A percentile compares a stretch with the other conserved stretches of the same genome.
phyloP scores from a whole-genome alignment of 108 stramenopile genomes.

The Pseudonitzschia pungens region DNA sequence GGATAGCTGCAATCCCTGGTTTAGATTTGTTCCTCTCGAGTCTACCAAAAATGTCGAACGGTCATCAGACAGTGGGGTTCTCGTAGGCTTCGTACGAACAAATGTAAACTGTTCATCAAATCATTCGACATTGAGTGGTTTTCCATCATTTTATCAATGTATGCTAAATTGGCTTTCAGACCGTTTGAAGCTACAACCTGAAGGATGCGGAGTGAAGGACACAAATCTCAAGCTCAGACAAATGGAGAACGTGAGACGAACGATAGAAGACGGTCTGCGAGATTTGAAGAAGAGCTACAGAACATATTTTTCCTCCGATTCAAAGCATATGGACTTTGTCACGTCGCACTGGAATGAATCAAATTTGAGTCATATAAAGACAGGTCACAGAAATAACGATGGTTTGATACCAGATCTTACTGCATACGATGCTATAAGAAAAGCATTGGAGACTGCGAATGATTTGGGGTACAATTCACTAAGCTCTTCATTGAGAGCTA shows the following conservation, averaged over 20 bases:
- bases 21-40: conserved; percentile 30
- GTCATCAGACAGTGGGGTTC: neutral
- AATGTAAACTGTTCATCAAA: conserved; percentile 5
- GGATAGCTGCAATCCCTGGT: conserved; percentile 58
- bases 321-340: neutral
- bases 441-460: conserved; percentile 38
- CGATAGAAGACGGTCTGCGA: conserved; percentile 2
- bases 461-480: conserved; percentile 32
- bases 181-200: conserved; percentile 61
- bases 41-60: neutral
- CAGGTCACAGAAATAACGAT: conserved; percentile 23
- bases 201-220: conserved; percentile 57
- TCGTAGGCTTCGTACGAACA: conserved; percentile 20
- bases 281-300: neutral
- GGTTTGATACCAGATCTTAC: conserved; percentile 22
- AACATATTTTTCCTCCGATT: neutral
- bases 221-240: conserved; percentile 9
- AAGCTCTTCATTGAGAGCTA: conserved; percentile 41
- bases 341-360: neutral
- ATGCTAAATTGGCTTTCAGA: conserved; percentile 67
- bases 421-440: conserved; percentile 35
- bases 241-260: neutral
- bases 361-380: conserved; percentile 23
- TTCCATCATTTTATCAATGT: conserved; percentile 61
- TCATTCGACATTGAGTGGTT: neutral